Percentiles rank a stretch among this genome's conserved stretches.
These are phyloP conservation scores for Trametes cubensis DNA, from an alignment of 768 basidiomycete genomes.

Conservation along the genomic window DNA sequence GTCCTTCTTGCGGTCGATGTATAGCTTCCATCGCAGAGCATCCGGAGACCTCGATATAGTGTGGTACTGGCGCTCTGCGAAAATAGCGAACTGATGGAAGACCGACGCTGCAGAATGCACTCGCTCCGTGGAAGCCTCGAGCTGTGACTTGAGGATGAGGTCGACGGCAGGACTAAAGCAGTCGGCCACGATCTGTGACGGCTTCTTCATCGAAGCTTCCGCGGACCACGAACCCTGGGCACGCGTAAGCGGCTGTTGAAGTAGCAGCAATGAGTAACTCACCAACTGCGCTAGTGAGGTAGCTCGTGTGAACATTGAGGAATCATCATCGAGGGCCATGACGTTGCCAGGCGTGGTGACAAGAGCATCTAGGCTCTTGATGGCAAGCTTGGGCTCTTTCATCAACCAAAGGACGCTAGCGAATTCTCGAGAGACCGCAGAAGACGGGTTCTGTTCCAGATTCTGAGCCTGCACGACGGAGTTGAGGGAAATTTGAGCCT, in stretches of 20 bases:
- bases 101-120: conserved; percentile 48
- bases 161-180: conserved; percentile 71
- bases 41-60: conserved; percentile 71
- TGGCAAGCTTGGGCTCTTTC: conserved; percentile 82
- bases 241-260: background rate
- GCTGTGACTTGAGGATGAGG: conserved; percentile 29
- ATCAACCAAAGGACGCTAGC: conserved; percentile 89
- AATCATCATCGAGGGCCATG: conserved; percentile 3
- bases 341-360: conserved; percentile 27
- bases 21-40: conserved; percentile 65
- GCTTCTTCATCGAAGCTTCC: conserved; percentile 81
- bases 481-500: conserved; percentile 84
- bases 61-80: conserved; percentile 88
- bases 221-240: conserved; percentile 87
- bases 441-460: conserved; percentile 49
- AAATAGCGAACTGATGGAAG: conserved; percentile 82
- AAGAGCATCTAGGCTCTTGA: conserved; percentile 63
- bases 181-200: conserved; percentile 63
- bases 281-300: conserved; percentile 69
- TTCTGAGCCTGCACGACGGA: conserved; percentile 76
- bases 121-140: background rate
- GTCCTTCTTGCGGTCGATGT: conserved; percentile 68
- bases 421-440: conserved; percentile 76
- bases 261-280: conserved; percentile 25
- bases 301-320: conserved; percentile 36